These are phyloP conservation scores for Spathaspora sp. DNA, from an alignment of 1,139 yeast genomes.

Conservation along the genomic window DNA sequence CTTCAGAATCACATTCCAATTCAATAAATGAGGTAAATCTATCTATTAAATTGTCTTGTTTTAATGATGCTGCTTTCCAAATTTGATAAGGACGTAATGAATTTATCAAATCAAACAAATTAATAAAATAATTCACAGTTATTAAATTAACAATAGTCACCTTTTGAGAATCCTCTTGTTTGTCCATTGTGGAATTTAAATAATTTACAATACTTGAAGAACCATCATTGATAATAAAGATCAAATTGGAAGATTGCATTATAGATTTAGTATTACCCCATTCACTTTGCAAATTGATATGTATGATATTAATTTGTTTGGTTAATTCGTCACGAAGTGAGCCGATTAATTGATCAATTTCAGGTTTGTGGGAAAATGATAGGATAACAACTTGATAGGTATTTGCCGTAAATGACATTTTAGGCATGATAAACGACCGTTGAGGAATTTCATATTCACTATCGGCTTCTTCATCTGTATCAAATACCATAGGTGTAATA, in stretches of 20 bases:
- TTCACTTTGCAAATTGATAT: conserved; percentile 2
- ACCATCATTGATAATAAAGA: conserved; percentile 45
- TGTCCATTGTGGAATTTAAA: conserved; percentile 16
- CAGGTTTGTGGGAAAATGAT: conserved; percentile 13
- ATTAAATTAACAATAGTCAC: conserved; percentile 41
- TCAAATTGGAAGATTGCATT: conserved; percentile 25
- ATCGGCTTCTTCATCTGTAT: conserved; percentile 42
- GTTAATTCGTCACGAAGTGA: conserved; percentile 2
- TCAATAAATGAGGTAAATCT: conserved; percentile 29
- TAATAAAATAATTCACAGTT: conserved; percentile 41
- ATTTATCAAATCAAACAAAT: conserved; percentile 38
- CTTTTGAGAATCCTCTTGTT: conserved; percentile 20
- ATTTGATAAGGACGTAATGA: conserved; percentile 36
- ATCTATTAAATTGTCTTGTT: conserved; percentile 22
- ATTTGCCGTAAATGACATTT: conserved; percentile 24
- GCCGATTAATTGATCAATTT: conserved; percentile 2
- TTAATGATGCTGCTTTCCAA: conserved; percentile 41
- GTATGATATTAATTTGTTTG: conserved; percentile 1
- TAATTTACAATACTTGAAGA: conserved; percentile 29
- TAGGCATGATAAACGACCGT: conserved; percentile 40
- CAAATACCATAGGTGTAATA: conserved; percentile 36
- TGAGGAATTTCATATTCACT: conserved; percentile 18
- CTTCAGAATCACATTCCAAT: conserved; percentile 21
- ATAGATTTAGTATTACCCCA: conserved; percentile 7
- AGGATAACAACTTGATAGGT: conserved; percentile 20